These are phyloP conservation scores for Cystobasidiaceae sp. DNA, from an alignment of 1,284 basidiomycete genomes.

Conservation along the genomic window DNA sequence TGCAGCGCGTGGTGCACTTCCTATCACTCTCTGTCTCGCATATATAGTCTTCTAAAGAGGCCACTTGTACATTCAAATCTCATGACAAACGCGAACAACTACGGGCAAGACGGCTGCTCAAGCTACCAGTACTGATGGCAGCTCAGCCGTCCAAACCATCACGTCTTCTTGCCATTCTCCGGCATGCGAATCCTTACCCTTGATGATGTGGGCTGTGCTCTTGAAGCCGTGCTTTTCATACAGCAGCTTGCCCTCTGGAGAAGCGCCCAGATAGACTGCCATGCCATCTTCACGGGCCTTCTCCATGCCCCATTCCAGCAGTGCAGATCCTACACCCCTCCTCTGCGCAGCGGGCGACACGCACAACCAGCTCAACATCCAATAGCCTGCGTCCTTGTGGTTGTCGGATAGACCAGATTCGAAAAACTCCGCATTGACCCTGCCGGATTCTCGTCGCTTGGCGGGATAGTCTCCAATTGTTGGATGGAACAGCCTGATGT, in stretches of 20 bases:
- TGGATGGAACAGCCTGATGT: not conserved
- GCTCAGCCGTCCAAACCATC: not conserved
- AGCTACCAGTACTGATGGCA: too few species aligned
- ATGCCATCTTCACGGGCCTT: not conserved
- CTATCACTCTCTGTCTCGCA: too few species aligned
- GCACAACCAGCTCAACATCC: not conserved
- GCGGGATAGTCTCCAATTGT: not conserved
- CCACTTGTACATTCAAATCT: too few species aligned
- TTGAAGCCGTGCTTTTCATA: not conserved
- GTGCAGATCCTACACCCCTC: not conserved
- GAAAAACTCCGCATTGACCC: not conserved
- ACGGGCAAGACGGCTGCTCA: too few species aligned
- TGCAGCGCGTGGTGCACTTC: too few species aligned
- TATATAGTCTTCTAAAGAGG: too few species aligned
- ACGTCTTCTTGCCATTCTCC: not conserved
- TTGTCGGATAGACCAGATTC: not conserved
- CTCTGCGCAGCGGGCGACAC: not conserved
- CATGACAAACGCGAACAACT: too few species aligned
- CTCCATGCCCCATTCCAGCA: not conserved
- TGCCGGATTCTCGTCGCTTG: not conserved
- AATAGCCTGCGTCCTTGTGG: not conserved
- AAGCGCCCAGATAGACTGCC: not conserved
- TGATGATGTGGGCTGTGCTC: not conserved
- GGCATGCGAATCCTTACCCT: not conserved
- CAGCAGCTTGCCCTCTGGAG: not conserved